phyloP scores from a whole-genome alignment of 495 filamentous ascomycete genomes.

The Xanthoparmelia taractica region DNA sequence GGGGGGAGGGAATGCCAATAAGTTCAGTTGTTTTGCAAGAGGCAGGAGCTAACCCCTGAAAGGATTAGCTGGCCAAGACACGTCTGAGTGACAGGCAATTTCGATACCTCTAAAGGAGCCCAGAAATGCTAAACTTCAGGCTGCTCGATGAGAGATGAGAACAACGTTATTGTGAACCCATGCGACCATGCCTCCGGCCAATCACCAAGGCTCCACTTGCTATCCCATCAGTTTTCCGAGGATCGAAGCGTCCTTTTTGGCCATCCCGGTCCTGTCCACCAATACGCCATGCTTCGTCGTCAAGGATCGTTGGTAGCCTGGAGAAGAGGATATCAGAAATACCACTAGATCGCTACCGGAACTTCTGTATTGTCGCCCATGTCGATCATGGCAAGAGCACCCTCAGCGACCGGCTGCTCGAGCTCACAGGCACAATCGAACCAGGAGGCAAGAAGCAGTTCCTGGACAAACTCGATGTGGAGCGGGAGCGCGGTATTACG shows the following conservation, averaged over 20 bases:
- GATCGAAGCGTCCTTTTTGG: constrained; percentile 26
- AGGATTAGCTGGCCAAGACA: too few relatives aligned
- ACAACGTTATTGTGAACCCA: constrained; percentile 14
- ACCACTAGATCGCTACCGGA: constrained; percentile 84
- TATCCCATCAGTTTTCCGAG: neutral
- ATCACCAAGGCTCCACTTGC: constrained; percentile 1
- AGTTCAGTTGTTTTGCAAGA: too few relatives aligned
- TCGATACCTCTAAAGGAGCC: too few relatives aligned
- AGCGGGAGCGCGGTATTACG: constrained; percentile 91
- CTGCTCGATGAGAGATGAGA: constrained; percentile 15
- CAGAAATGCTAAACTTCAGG: neutral
- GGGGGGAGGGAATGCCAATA: too few relatives aligned
- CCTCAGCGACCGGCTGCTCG: constrained; percentile 81
- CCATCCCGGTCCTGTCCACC: constrained; percentile 29
- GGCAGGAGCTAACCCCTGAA: too few relatives aligned
- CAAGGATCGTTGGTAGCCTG: constrained; percentile 46
- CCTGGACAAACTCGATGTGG: constrained; percentile 92
- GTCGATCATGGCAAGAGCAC: constrained; percentile 99
- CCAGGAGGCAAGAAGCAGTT: constrained; percentile 88
- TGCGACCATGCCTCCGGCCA: constrained; percentile 31
- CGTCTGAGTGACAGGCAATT: too few relatives aligned
- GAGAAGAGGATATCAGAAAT: constrained; percentile 80
- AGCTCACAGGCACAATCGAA: constrained; percentile 89
- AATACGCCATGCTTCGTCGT: constrained; percentile 32
- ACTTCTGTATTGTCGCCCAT: constrained; percentile 96